Conservation (phyloP, 345 rosid genomes). For the Camelina laxa region DNA sequence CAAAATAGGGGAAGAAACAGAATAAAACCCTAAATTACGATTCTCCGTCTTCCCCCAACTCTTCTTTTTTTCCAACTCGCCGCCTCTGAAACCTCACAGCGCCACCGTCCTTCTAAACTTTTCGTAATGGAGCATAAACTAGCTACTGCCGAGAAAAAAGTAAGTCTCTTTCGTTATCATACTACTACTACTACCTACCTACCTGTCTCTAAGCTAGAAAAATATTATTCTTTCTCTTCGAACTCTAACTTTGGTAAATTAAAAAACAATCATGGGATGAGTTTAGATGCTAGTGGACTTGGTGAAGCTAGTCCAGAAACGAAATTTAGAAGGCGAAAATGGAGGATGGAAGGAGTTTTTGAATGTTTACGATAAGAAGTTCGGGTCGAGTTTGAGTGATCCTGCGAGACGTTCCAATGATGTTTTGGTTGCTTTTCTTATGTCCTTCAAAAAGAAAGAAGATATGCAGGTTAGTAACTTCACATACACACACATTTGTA, state of each 20-base stretch:
- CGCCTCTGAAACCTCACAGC: conserved; percentile 32
- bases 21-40: conserved; percentile 35
- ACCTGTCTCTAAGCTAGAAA: background rate
- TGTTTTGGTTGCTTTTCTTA: conserved; percentile 64
- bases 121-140: conserved; percentile 51
- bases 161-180: conserved; percentile 12
- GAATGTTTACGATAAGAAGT: conserved; percentile 51
- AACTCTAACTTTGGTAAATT: background rate
- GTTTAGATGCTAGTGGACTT: conserved; percentile 66
- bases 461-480: conserved; percentile 53
- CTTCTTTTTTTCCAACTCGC: conserved; percentile 4
- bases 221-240: background rate
- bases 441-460: conserved; percentile 52
- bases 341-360: conserved; percentile 87
- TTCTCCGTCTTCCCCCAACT: conserved; percentile 2
- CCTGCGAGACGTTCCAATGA: conserved; percentile 67
- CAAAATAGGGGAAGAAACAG: background rate
- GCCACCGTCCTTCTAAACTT: conserved; percentile 13
- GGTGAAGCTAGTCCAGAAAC: conserved; percentile 68
- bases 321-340: conserved; percentile 52
- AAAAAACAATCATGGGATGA: background rate
- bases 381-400: conserved; percentile 71
- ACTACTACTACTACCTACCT: background rate
- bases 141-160: conserved; percentile 47
- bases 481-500: background rate